Base-by-base conservation (phyloP, 345 rosid species). In the Sapria himalayana region DNA sequence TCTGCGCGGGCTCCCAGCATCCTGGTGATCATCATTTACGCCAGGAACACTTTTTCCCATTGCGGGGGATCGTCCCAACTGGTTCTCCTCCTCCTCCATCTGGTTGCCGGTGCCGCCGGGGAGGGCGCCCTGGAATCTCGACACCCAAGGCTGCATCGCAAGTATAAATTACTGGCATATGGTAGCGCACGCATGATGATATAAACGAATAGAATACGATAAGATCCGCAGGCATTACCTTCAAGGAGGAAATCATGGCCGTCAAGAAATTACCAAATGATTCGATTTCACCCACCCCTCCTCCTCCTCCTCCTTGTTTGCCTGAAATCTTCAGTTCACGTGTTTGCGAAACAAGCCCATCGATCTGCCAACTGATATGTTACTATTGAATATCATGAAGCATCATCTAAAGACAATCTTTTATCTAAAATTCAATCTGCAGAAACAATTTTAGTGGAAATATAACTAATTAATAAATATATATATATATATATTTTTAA, bases 81-180 rank as follows among this genome's bases (percentile, higher is more conserved):
- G 57, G 41, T 39, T 54, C 45, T 40, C 52, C 0, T 41, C 1
- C 35, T 57, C 65, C 7, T 33, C n/a, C n/a, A n/a, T n/a, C n/a
- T n/a, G n/a, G n/a, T n/a, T n/a, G n/a, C 15, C 12, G 19, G 48
- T 21, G 34, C 52, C 55, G 36, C 43, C 32, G 1, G 66, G 50
- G 27, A 72, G 44, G 0, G 40, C 71, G 46, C 61, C 57, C 42
- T 64, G 66, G 33, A 82, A 61, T 56, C 86, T 69, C 15, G 81
- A 73, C 31, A 61, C 63, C 95, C 98, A 79, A 31, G 93, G 84
- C 98, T 89, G 79, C 73, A 58, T 45, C 37, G n/a, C n/a, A n/a
- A n/a, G n/a, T n/a, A n/a, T n/a, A n/a, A n/a, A n/a, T n/a, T n/a
- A n/a, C n/a, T n/a, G n/a, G n/a, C n/a, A n/a, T n/a, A n/a, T n/a